phyloP scores from a whole-genome alignment of 495 filamentous ascomycete genomes.

The Geopyxis carbonaria region DNA sequence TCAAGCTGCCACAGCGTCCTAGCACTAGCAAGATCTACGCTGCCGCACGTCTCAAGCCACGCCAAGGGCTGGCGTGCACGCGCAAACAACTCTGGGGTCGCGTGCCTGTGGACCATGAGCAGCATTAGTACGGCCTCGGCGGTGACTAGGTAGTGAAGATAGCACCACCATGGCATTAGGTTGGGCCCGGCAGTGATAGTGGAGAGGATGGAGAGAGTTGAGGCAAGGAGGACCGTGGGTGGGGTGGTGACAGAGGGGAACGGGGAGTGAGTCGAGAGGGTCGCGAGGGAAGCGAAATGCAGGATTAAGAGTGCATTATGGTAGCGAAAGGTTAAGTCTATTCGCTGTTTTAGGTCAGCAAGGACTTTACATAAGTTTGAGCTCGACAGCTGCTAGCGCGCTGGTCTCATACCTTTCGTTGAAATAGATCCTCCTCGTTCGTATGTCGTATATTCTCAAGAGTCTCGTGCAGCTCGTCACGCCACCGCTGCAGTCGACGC shows the following conservation, averaged over 20 bases:
- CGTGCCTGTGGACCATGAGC: constrained; percentile 32
- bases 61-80: no score
- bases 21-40: no score
- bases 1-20: no score
- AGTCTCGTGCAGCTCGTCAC: neutral
- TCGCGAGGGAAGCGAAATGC: constrained; percentile 9
- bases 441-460: no score
- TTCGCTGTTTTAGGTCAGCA: no score
- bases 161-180: constrained; percentile 42
- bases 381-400: no score
- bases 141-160: constrained; percentile 45
- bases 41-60: no score
- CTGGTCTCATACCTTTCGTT: no score
- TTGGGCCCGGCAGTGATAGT: neutral
- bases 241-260: constrained; percentile 4
- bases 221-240: constrained; percentile 10
- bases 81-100: no score
- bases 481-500: constrained; percentile 7
- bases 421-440: no score
- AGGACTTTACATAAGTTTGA: no score
- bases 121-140: constrained; percentile 40
- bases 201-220: constrained; percentile 12
- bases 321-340: constrained; percentile 17
- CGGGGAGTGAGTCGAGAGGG: constrained; percentile 1
- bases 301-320: constrained; percentile 16